phyloP scores from a whole-genome alignment of 495 filamentous ascomycete species.

The Xeromyces bisporus region DNA sequence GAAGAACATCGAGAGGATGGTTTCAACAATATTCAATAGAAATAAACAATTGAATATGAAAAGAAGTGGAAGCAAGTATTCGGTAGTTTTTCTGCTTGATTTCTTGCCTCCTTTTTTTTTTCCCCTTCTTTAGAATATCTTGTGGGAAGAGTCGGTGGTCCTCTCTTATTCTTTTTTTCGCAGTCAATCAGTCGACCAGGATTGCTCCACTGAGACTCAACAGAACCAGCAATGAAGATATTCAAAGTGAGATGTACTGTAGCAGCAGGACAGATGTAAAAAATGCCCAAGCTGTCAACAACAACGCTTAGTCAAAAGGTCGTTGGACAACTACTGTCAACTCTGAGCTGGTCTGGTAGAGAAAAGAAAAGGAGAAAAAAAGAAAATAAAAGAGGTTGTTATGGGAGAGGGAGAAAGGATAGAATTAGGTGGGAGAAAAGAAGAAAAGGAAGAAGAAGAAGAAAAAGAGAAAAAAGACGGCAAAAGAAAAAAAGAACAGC shows the following conservation, averaged over 20 bases:
- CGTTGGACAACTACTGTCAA: conserved; percentile 18
- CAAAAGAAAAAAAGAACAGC: neutral
- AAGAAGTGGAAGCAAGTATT: conserved; percentile 9
- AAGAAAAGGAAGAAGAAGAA: neutral
- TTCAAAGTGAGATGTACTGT: conserved; percentile 11
- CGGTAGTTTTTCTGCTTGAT: neutral
- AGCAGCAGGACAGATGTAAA: conserved; percentile 11
- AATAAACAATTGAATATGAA: conserved; percentile 11
- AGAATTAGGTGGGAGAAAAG: neutral
- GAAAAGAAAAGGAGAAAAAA: conserved; percentile 6
- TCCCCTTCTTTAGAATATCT: conserved; percentile 5
- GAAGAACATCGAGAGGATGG: conserved; percentile 24
- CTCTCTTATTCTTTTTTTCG: no score
- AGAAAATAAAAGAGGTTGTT: conserved; percentile 2
- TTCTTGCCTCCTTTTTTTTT: conserved; percentile 2
- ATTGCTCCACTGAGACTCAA: no score
- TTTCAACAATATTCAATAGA: conserved; percentile 7
- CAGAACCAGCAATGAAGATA: conserved; percentile 4
- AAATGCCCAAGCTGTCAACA: conserved; percentile 15
- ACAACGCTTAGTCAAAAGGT: conserved; percentile 40
- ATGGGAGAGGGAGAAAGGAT: conserved; percentile 3
- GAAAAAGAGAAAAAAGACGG: neutral
- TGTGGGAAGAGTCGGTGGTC: conserved; percentile 5
- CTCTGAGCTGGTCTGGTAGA: conserved; percentile 6
- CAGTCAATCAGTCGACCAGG: no score